Evolutionary conservation across 2,329 filamentous ascomycete genomes (phyloP), one percentile per base, ranked within the genome.

Genomic region (Niveomyces coronatus): DNA sequence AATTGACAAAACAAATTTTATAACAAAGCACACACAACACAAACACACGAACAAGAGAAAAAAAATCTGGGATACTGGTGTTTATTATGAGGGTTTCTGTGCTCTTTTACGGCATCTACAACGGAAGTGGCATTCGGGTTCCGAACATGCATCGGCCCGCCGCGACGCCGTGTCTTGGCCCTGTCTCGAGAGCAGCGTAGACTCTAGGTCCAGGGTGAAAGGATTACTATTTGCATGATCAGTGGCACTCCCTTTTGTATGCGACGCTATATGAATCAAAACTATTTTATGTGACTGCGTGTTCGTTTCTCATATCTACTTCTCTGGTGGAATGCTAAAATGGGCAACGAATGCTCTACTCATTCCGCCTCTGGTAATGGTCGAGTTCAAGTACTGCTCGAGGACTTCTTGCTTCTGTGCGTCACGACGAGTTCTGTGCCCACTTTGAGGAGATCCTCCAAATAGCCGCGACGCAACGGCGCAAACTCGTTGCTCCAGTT

Each of bases 401-500:
- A n/a, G n/a, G 16, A 16, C 40, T 39, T 31, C 11, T 47, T 47
- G 7, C 31, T 34, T 35, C 52, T 57, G 10, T 54, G 47, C 11
- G 44, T 45, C 1, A 46, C 50, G n/a, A 72, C 53, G 23, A 69
- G 45, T 47, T 64, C 57, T 1, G 68, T 67, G 0, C 75, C 76
- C 27, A 67, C 60, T 38, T 57, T 63, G 30, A 79, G 49, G 27
- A 77, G 51, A 35, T 62, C 60, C 40, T 67, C 62, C 41, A 78
- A 63, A n/a, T 62, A 50, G 11, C 47, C 53, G 31, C 54, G 53
- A 19, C 61, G 59, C 42, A 57, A 51, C 2, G 60, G 46, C 1
- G 64, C 53, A 45, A 76, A 49, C 6, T 61, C 57, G 1, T 56
- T 52, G 0, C 61, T 57, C 14, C 61, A 58, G 31, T 60, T 62